Evolutionary conservation across 305 asterid genomes (phyloP).

Genomic region (Plantago lanceolata): DNA sequence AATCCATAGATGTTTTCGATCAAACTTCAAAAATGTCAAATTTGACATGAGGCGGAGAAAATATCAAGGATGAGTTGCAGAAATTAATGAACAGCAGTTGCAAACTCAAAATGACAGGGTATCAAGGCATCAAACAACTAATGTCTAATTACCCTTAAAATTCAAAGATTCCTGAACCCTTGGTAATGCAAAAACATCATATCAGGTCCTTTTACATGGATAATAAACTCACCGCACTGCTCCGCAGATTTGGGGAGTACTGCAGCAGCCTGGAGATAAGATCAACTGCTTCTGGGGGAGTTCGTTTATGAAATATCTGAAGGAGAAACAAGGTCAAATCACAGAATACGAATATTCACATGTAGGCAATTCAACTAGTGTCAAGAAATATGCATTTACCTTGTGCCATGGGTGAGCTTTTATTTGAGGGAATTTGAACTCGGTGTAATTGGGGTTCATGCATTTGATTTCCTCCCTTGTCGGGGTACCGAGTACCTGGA

Average conservation of each 20-base stretch:
- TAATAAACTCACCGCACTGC: constrained; percentile 49
- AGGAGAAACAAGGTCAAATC: not conserved
- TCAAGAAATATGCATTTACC: constrained; percentile 32
- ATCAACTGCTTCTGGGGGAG: constrained; percentile 65
- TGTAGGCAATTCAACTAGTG: too few species aligned
- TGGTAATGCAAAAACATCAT: too few species aligned
- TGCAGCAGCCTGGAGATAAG: constrained; percentile 63
- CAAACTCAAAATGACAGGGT: too few species aligned
- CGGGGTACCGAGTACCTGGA: constrained; percentile 46
- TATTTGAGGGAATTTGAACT: constrained; percentile 13
- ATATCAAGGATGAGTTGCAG: too few species aligned
- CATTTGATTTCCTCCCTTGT: constrained; percentile 77
- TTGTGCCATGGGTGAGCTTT: constrained; percentile 53
- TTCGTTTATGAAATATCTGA: constrained; percentile 47
- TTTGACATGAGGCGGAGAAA: too few species aligned
- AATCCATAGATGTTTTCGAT: too few species aligned
- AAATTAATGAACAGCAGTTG: too few species aligned
- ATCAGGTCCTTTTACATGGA: too few species aligned
- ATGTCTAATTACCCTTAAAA: too few species aligned
- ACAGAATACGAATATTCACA: not conserved
- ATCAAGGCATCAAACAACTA: too few species aligned
- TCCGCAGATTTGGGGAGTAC: constrained; percentile 64
- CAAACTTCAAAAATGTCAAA: too few species aligned
- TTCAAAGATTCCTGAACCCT: too few species aligned
- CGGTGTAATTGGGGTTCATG: constrained; percentile 66